Base-by-base conservation (phyloP, 768 basidiomycete genomes). In the Russula brevipes region DNA sequence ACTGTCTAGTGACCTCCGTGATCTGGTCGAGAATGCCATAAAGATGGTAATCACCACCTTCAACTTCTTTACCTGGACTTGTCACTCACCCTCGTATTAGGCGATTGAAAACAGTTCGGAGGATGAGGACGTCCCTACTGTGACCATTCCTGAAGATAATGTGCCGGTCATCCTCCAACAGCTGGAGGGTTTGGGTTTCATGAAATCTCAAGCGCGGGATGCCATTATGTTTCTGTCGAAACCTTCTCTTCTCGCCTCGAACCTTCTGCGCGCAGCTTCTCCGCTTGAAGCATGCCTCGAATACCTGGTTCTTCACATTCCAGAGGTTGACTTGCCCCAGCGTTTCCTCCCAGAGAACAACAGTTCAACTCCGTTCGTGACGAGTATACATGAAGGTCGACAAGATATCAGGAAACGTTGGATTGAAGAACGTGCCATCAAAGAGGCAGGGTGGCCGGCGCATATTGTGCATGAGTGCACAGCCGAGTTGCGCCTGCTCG, bases 291-390 rank as follows among this genome's bases (percentile, higher is more conserved):
- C 92, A 0, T 85, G 85, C 56, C 86, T 94, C 50, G 89, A 94
- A 67, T 92, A 91, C 75, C 79, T 97, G 3, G 80, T 96, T 50
- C 79, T 96, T 24, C 84, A 91, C 68, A 71, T 90, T 5, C 89
- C 94, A 0, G 94, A 98, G 76, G 87, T 90, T 61, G 94, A 96
- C 68, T 80, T 97, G 5, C 95, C 95, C 0, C 71, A 78, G 54
- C 81, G 82, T 33, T 91, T 92, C 72, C 73, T 89, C 16, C 83
- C 87, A 4, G 71, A 78, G 10, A 73, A 73, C n/a, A 87, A 85
- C 68, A 83, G 87, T 3, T 89, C 87, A 0, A 81, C 84, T 67
- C 76, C 89, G 1, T 89, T 91, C 71, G 74, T 91, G 63, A 83
- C 83, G 14, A 82, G 85, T 4, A 77, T 79, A 3, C 85, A 89